A percentile compares a stretch with the other conserved stretches of the same genome.
Conservation (phyloP, 2,329 filamentous ascomycete genomes). For the Botrytis deweyae region DNA sequence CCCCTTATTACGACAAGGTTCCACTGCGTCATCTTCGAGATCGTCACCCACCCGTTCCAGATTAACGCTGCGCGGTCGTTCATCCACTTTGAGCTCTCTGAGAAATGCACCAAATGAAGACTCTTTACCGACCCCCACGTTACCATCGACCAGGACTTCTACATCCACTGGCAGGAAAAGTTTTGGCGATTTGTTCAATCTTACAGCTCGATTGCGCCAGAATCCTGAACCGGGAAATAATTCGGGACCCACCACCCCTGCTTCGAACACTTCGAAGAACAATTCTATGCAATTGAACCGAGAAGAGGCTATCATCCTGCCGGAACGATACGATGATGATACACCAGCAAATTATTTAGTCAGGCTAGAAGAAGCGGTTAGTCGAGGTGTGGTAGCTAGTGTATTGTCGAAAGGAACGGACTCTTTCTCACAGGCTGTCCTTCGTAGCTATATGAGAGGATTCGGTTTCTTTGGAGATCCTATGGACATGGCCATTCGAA, state of each 20-base stretch:
- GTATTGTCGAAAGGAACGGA: slow-evolving; percentile 85
- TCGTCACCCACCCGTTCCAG: slow-evolving; percentile 66
- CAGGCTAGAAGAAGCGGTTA: slow-evolving; percentile 76
- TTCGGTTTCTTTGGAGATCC: slow-evolving; percentile 96
- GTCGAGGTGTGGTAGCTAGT: slow-evolving; percentile 78
- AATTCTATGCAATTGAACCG: slow-evolving; percentile 78
- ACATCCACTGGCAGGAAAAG: slow-evolving; percentile 90
- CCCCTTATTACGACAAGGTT: slow-evolving; percentile 57
- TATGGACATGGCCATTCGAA: slow-evolving; percentile 96
- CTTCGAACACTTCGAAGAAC: slow-evolving; percentile 70
- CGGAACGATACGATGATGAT: slow-evolving; percentile 81
- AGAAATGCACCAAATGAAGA: slow-evolving; percentile 71
- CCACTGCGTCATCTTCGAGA: slow-evolving; percentile 58
- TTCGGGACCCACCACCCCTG: slow-evolving; percentile 69
- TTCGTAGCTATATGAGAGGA: slow-evolving; percentile 92
- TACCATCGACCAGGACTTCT: slow-evolving; percentile 62
- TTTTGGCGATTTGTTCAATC: slow-evolving; percentile 81
- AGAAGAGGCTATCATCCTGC: slow-evolving; percentile 64
- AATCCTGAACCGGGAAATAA: slow-evolving; percentile 73
- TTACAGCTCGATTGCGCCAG: slow-evolving; percentile 74
- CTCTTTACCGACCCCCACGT: slow-evolving; percentile 62
- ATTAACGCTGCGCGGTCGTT: slow-evolving; percentile 68
- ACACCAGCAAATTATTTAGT: slow-evolving; percentile 86
- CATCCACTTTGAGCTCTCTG: slow-evolving; percentile 85
- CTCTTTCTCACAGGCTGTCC: slow-evolving; percentile 74